Evolutionary conservation across 1,139 yeast species (phyloP), one percentile per base, ranked within the genome.

Genomic region (Candida buenavistaensis): DNA sequence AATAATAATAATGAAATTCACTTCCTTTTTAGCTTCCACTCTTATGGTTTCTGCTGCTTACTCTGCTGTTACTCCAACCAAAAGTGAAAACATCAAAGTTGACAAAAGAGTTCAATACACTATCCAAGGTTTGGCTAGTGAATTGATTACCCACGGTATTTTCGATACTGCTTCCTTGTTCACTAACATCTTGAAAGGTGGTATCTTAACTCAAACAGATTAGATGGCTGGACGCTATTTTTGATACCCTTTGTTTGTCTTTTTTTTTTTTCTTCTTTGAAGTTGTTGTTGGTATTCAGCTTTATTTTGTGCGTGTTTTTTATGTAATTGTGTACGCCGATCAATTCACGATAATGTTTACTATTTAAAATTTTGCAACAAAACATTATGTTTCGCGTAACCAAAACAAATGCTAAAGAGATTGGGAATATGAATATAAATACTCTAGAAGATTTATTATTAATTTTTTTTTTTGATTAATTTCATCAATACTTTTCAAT

Each of bases 1-100:
- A n/a, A n/a, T n/a, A n/a, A n/a, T n/a, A n/a, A 29, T 17, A 30
- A 30, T 30, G 33, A 30, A 24, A 30, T 30, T 30, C 33, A 16
- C 33, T 11, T 6, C 27, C 23, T 17, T 30, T 20, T 30, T 30
- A 30, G 28, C 33, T 24, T 30, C 33, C 17, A 23, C 33, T 23
- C 33, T 30, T 10, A 23, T 30, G 28, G 28, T 24, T 17, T 23
- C 33, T 12, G 23, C 28, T 24, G 28, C 33, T 12, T 30, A 30
- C 28, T 23, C 33, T 4, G 28, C 33, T 19, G 33, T 30, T 17
- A 14, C 28, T n/a, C 33, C 33, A 24, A 30, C 33, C 17, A 24
- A 30, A 13, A 30, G 33, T 30, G 11, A 13, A 10, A 23, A 23
- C 5, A 10, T 30, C n/a, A n/a, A 30, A 7, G 28, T 30, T 17